Conservation (phyloP, 2,329 filamentous ascomycete species). For the Ophiostoma sp. region DNA sequence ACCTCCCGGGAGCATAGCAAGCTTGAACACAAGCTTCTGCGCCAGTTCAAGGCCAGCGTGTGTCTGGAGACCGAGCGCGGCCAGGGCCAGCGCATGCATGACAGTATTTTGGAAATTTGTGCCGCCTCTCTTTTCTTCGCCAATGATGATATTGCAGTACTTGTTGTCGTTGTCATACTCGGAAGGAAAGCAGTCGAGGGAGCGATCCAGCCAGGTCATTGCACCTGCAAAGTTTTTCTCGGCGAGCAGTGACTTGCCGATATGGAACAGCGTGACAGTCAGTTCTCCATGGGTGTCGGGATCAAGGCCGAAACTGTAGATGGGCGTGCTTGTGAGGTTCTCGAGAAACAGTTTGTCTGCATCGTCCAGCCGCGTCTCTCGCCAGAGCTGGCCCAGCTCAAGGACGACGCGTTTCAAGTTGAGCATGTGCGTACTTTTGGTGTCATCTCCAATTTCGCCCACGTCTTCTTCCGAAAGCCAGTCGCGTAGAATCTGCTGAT, state of each 20-base stretch:
- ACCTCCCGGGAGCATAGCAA: conserved; percentile 55
- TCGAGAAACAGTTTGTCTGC: conserved; percentile 66
- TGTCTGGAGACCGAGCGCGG: conserved; percentile 45
- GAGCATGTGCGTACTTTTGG: conserved; percentile 31
- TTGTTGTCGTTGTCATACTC: conserved; percentile 36
- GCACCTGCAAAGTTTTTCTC: conserved; percentile 52
- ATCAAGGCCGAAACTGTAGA: conserved; percentile 36
- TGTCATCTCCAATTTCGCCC: not conserved
- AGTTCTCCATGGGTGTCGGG: conserved; percentile 53
- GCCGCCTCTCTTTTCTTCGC: no score
- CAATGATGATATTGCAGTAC: not conserved
- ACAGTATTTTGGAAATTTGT: conserved; percentile 47
- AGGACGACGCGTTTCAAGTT: conserved; percentile 60
- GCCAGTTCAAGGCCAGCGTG: conserved; percentile 47
- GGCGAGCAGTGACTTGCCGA: conserved; percentile 56
- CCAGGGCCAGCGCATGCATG: conserved; percentile 57
- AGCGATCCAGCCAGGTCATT: conserved; percentile 67
- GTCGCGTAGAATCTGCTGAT: conserved; percentile 35
- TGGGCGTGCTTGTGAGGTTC: conserved; percentile 46
- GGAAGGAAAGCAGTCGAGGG: conserved; percentile 52
- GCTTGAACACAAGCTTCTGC: conserved; percentile 49
- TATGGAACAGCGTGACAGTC: conserved; percentile 63
- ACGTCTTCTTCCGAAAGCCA: conserved; percentile 28
- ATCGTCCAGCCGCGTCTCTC: conserved; percentile 64
- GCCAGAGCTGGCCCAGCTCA: conserved; percentile 67